Evolutionary conservation across 2,329 filamentous ascomycete genomes (phyloP).

Genomic region (Phaeosphaeriaceae sp.): DNA sequence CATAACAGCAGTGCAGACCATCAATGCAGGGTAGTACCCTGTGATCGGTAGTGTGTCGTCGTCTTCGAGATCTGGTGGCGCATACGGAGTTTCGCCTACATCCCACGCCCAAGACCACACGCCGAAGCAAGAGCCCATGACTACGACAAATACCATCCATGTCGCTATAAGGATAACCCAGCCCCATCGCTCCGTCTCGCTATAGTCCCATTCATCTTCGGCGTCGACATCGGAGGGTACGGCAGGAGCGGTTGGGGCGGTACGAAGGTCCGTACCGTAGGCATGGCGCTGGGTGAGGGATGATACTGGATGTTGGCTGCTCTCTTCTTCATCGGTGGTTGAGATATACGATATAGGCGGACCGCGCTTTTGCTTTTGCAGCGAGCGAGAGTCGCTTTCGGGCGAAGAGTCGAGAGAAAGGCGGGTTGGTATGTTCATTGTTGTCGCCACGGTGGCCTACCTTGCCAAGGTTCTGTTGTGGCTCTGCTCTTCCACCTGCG

Average conservation of each 20-base stretch:
- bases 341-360: slow-evolving; percentile 68
- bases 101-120: slow-evolving; percentile 99
- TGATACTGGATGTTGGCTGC: slow-evolving; percentile 49
- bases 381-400: slow-evolving; percentile 1
- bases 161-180: slow-evolving; percentile 91
- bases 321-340: slow-evolving; percentile 84
- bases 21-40: slow-evolving; percentile 93
- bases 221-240: slow-evolving; percentile 32
- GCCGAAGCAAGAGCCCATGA: slow-evolving; percentile 93
- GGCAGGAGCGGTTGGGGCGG: slow-evolving; percentile 30
- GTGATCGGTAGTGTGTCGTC: slow-evolving; percentile 94
- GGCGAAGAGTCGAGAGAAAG: slow-evolving; percentile 19
- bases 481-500: too few relatives aligned
- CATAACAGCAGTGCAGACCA: slow-evolving; percentile 94
- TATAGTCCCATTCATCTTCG: slow-evolving; percentile 80
- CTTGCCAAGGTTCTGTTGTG: slow-evolving; percentile 45
- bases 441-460: slow-evolving; percentile 71
- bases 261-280: slow-evolving; percentile 32
- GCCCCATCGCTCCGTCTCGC: slow-evolving; percentile 97
- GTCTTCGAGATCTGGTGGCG: slow-evolving; percentile 92
- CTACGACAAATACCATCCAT: slow-evolving; percentile 94
- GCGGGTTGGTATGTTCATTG: slow-evolving; percentile 35
- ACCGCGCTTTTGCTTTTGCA: slow-evolving; percentile 45
- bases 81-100: slow-evolving; percentile 93
- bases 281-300: slow-evolving; percentile 37